phyloP scores from a whole-genome alignment of 768 basidiomycete genomes.

The Suillus cothurnatus region DNA sequence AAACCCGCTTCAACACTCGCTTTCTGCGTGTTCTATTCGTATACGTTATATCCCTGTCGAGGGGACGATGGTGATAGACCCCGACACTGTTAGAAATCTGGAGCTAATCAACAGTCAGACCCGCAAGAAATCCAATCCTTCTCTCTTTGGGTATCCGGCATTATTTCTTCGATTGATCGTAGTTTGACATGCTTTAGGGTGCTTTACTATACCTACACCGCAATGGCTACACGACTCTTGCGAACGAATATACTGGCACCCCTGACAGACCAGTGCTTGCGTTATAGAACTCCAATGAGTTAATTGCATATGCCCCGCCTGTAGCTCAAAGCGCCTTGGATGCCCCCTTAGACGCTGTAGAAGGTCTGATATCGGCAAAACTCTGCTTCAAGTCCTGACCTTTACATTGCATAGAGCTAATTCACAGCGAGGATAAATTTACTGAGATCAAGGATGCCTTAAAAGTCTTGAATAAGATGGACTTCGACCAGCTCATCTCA shows the following conservation, averaged over 20 bases:
- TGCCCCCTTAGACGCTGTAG: slow-evolving; percentile 83
- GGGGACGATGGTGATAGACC: slow-evolving; percentile 94
- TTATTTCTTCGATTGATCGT: not conserved
- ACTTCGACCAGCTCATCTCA: slow-evolving; percentile 85
- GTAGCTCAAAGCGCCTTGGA: slow-evolving; percentile 57
- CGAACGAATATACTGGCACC: slow-evolving; percentile 84
- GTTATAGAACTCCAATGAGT: no score
- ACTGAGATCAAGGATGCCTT: slow-evolving; percentile 68
- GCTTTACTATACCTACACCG: slow-evolving; percentile 82
- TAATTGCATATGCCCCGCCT: slow-evolving; percentile 1
- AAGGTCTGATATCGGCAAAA: slow-evolving; percentile 48
- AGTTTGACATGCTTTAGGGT: slow-evolving; percentile 41
- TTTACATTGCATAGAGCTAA: slow-evolving; percentile 54
- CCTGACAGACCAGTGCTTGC: slow-evolving; percentile 55
- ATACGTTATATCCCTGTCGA: slow-evolving; percentile 80
- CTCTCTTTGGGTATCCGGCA: slow-evolving; percentile 70
- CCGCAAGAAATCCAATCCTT: slow-evolving; percentile 66
- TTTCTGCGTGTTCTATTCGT: slow-evolving; percentile 68
- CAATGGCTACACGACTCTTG: slow-evolving; percentile 86
- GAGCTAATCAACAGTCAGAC: slow-evolving; percentile 84
- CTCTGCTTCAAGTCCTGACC: slow-evolving; percentile 3
- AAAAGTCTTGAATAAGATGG: slow-evolving; percentile 73
- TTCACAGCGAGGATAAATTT: slow-evolving; percentile 76
- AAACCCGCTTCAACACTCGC: slow-evolving; percentile 65
- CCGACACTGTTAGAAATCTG: slow-evolving; percentile 84